A percentile compares a stretch with the other conserved stretches of the same genome.
Evolutionary conservation across 352 stramenopile species (phyloP).

Genomic region (Phytopythium vexans): DNA sequence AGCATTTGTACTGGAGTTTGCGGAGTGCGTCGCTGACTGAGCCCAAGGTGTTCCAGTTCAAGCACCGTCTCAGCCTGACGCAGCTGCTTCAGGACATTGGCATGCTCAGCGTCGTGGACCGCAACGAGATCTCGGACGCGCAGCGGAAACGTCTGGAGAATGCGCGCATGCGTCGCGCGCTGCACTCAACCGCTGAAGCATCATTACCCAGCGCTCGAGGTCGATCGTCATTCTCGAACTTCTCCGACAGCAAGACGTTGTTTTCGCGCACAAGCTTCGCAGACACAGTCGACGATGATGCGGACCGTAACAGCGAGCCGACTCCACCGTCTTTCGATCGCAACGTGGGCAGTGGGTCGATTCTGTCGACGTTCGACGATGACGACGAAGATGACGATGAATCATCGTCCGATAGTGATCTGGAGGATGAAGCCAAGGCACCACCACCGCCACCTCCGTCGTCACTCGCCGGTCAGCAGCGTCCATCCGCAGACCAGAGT

Average conservation of each 20-base stretch:
- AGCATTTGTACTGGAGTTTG: constrained; percentile 73
- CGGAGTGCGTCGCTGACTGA: constrained; percentile 62
- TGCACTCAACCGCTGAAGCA: constrained; percentile 23
- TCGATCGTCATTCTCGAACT: constrained; percentile 18
- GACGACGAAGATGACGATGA: too few species aligned
- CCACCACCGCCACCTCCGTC: too few species aligned
- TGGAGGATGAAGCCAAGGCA: too few species aligned
- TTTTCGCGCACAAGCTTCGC: constrained; percentile 38
- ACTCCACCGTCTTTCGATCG: background rate
- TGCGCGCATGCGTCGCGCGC: constrained; percentile 33
- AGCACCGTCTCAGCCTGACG: constrained; percentile 55
- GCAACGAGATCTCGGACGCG: constrained; percentile 11
- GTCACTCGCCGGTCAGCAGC: too few species aligned
- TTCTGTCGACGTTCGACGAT: too few species aligned
- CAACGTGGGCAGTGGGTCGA: too few species aligned
- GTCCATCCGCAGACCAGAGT: too few species aligned
- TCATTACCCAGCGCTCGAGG: background rate
- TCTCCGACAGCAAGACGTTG: constrained; percentile 38
- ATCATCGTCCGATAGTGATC: too few species aligned
- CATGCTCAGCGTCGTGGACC: constrained; percentile 46
- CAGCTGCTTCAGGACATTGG: constrained; percentile 65
- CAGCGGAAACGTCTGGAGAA: constrained; percentile 13
- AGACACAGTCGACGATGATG: constrained; percentile 25
- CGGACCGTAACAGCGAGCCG: constrained; percentile 23
- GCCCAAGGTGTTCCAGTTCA: constrained; percentile 54